These are phyloP conservation scores for Magnusiomyces suaveolens DNA, from an alignment of 1,139 yeast genomes.

Conservation along the genomic window DNA sequence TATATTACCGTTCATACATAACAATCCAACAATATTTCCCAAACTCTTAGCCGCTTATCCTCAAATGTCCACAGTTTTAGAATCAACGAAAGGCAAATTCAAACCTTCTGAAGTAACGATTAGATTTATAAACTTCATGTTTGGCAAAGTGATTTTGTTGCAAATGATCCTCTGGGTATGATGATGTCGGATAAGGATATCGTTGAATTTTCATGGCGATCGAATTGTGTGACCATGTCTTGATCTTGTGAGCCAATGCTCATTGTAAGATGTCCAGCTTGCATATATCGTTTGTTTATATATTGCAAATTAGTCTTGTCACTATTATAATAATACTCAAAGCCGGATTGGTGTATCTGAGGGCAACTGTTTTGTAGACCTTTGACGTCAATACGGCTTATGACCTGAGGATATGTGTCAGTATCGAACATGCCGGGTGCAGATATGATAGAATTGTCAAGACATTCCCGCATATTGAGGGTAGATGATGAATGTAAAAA, in stretches of 20 bases:
- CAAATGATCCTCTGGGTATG: background rate
- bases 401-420: background rate
- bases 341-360: background rate
- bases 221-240: background rate
- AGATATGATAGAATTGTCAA: no score
- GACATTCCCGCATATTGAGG: no score
- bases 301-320: background rate
- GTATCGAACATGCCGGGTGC: background rate
- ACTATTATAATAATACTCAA: no score
- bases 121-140: background rate
- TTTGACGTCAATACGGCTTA: background rate
- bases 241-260: background rate
- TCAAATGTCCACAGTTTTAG: background rate
- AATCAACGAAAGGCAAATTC: background rate
- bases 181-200: background rate
- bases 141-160: background rate
- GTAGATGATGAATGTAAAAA: no score
- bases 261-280: background rate
- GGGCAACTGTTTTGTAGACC: background rate
- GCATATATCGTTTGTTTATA: background rate
- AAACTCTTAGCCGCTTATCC: no score
- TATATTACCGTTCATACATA: no score
- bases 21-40: no score
- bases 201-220: background rate
- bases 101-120: background rate